Evolutionary conservation across 345 rosid genomes (phyloP).

Genomic region (Excoecaria agallocha): DNA sequence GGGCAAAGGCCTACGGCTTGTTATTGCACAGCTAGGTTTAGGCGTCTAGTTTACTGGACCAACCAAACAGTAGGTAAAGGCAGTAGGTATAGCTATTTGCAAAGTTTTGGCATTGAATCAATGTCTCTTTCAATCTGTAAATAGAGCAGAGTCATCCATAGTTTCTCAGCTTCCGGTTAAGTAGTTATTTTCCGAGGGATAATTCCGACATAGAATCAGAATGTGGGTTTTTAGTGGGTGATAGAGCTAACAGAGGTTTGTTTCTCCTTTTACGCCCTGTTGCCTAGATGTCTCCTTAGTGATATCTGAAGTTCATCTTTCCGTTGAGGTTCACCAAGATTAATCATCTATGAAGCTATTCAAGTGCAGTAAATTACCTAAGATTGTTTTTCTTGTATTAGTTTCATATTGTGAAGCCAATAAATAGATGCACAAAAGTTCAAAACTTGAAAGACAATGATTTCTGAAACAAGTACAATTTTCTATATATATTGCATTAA

Average conservation of each 20-base stretch:
- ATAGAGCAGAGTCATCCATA: conserved; percentile 27
- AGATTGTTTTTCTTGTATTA: neutral
- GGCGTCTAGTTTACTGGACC: conserved; percentile 24
- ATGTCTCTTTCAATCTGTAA: conserved; percentile 44
- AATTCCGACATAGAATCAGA: conserved; percentile 4
- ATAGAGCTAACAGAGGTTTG: conserved; percentile 14
- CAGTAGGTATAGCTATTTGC: conserved; percentile 22
- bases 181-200: neutral
- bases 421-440: neutral
- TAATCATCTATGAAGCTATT: neutral
- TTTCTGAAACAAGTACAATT: too few relatives aligned
- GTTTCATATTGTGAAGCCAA: neutral
- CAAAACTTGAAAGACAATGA: too few relatives aligned
- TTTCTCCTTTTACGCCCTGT: conserved; percentile 1
- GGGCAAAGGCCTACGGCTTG: conserved; percentile 5
- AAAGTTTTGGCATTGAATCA: conserved; percentile 33
- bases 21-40: conserved; percentile 23
- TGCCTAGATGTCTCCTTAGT: neutral
- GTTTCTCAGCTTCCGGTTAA: conserved; percentile 16
- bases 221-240: conserved; percentile 16
- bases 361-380: neutral
- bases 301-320: neutral
- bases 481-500: too few relatives aligned
- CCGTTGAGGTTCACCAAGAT: conserved; percentile 4
- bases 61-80: conserved; percentile 27